Evolutionary conservation across 257 asterid species (phyloP), one percentile per base, ranked within the genome.

Genomic region (Linaria vulgaris): DNA sequence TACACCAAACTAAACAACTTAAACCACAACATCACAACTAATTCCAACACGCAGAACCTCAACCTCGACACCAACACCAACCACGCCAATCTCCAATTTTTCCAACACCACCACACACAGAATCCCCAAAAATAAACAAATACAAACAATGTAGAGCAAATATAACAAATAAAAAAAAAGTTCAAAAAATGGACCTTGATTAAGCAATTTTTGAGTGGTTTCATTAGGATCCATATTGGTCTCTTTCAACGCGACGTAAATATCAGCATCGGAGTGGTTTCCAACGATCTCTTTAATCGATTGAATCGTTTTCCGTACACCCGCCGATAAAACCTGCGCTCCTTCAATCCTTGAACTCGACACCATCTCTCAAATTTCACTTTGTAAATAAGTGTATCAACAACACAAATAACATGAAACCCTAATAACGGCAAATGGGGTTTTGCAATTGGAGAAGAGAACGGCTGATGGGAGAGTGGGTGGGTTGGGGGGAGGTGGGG

Each of bases 201-300:
- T 75, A 54, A 85, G 90, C 86, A 94, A 74, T 74, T 85, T 94
- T 61, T 94, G 99, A 64, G 88, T 20, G 41, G 97, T 90, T 68
- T 94, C 99, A 72, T 94, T 85, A 69, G 99, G 99, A 79, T 94
- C 97, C 96, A 94, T 87, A 59, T 87, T 82, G 10, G 88, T 68
- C 67, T 94, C 99, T 82, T 83, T 89, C 43, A 94, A 95, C 66
- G 85, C 83, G 30, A 72, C 85, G 56, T 94, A 89, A 0, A 94
- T 89, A 69, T 92, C 97, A 59, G 96, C 94, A 62, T 89, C 96
- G 10, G 97, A 82, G 69, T 92, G 96, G 70, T 85, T 81, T 25
- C 94, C 83, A 49, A 90, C 91, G 34, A 89, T 84, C 69, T 89
- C 99, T 69, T 87, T 92, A 64, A 92, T 85, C 68, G 90, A 79